Percentiles rank a stretch among this genome's conserved stretches.
These are phyloP conservation scores for Leccinum variabile DNA, from an alignment of 1,284 basidiomycete genomes.

Conservation along the genomic window DNA sequence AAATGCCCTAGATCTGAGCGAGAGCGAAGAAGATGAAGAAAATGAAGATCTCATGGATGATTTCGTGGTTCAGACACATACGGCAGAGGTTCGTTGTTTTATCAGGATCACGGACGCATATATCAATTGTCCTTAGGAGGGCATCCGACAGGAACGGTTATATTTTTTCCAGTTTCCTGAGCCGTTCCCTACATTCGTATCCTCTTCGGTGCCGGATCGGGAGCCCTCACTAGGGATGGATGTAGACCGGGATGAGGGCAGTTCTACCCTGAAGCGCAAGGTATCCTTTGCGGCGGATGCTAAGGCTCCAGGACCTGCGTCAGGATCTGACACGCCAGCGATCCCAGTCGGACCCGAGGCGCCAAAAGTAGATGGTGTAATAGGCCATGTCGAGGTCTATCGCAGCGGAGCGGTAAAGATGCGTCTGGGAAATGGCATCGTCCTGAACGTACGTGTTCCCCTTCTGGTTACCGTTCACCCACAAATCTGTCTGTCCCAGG, in stretches of 20 bases:
- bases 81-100: slow-evolving; percentile 40
- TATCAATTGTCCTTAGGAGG: slow-evolving; percentile 33
- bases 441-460: slow-evolving; percentile 68
- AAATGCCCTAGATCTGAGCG: slow-evolving; percentile 79
- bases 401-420: slow-evolving; percentile 86
- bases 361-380: slow-evolving; percentile 65
- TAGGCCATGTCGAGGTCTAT: slow-evolving; percentile 83
- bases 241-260: slow-evolving; percentile 29
- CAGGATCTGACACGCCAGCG: slow-evolving; percentile 30
- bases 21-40: slow-evolving; percentile 79
- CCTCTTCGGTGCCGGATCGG: slow-evolving; percentile 26
- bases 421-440: slow-evolving; percentile 74
- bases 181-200: slow-evolving; percentile 80
- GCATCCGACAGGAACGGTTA: slow-evolving; percentile 61
- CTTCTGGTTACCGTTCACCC: slow-evolving; percentile 7
- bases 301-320: slow-evolving; percentile 43
- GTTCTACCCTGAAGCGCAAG: slow-evolving; percentile 41
- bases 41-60: slow-evolving; percentile 85
- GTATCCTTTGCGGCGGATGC: slow-evolving; percentile 64
- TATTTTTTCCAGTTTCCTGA: slow-evolving; percentile 93
- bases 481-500: slow-evolving; percentile 44
- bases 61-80: slow-evolving; percentile 54
- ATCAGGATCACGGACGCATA: slow-evolving; percentile 7
- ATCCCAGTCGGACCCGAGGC: slow-evolving; percentile 24
- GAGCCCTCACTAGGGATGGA: slow-evolving; percentile 29